Evolutionary conservation across 2,329 filamentous ascomycete genomes (phyloP).

Genomic region (Ophiostoma novo-ulmi): DNA sequence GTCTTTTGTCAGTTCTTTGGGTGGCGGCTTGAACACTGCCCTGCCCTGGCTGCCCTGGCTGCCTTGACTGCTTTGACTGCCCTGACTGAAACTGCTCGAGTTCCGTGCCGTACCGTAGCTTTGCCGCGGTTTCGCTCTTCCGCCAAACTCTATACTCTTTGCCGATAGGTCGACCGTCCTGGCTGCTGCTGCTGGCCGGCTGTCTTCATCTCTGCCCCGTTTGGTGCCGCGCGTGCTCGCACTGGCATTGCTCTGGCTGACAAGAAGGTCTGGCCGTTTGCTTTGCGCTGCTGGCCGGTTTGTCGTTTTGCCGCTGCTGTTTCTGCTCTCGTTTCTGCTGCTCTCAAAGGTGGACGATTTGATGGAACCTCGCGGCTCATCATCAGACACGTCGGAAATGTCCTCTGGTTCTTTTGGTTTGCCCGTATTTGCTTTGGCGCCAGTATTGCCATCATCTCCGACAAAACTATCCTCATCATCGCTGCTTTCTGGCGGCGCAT

Average conservation of each 20-base stretch:
- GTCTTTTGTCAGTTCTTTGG: background rate
- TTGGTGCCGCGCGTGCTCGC: background rate
- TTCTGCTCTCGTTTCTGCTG: background rate
- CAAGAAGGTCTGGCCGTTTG: background rate
- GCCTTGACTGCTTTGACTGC: background rate
- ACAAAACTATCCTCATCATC: conserved; percentile 18
- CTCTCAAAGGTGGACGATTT: background rate
- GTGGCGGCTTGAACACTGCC: background rate
- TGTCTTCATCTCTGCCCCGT: background rate
- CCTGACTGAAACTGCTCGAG: background rate
- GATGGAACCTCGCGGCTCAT: conserved; percentile 22
- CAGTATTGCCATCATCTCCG: background rate
- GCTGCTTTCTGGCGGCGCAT: conserved; percentile 27
- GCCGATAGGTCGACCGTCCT: background rate
- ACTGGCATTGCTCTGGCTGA: background rate
- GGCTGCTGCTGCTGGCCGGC: background rate
- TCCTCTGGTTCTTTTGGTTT: background rate
- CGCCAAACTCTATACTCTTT: background rate
- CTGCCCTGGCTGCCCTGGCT: background rate
- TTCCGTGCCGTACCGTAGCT: conserved; percentile 3
- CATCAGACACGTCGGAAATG: conserved; percentile 20
- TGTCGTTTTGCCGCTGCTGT: conserved; percentile 15
- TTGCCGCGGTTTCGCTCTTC: background rate
- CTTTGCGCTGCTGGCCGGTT: background rate
- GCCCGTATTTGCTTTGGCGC: background rate